Evolutionary conservation across 2,329 filamentous ascomycete genomes (phyloP), one percentile per base, ranked within the genome.

Genomic region (Calcarisporium arbuscula): DNA sequence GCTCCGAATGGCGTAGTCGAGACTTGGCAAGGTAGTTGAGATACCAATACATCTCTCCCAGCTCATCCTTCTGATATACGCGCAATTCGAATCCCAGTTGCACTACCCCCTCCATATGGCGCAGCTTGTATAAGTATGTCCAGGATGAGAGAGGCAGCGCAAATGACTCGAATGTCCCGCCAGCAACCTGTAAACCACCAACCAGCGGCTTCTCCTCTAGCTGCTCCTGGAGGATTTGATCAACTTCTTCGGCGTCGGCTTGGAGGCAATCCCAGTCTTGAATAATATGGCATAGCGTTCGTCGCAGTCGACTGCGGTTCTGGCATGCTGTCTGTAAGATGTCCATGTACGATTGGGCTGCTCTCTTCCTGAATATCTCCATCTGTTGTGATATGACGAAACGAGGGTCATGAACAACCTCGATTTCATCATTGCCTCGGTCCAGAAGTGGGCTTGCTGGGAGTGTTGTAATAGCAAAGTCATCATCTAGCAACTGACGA

Each of bases 31-130:
- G 64, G 62, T 85, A 76, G 46, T 85, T 76, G 43, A 95, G 64
- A 56, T 95, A 88, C 79, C 84, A 92, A 58, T 96, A 96, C 84
- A 95, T 94, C 17, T 78, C 80, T 1, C 80, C 74, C 8, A 92
- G 69, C 57, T 98, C 92, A 55, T 94, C 83, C 0, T 79, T 72
- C 34, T 90, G 80, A 58, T 96, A 96, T 8, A 95, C 76, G 28
- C 90, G 82, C 10, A 95, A 79, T 59, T 98, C 92, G 56, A 98
- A 96, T 10, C 94, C 92, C 20, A 95, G 77, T 52, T 95, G 85
- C 12, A 95, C 72, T 29, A 94, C 82, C 68, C 80, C 83, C 53
- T 90, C 82, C 72, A 95, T 86, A 50, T 90, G 77, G 19, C 75
- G 77, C n/a, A 95, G 70, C 58, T 95, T 96, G 60, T 94, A 85